Percentiles rank a stretch among this genome's conserved stretches.
Conservation (phyloP, 2,329 filamentous ascomycete genomes). For the Phyllosticta paracitricarpa region DNA sequence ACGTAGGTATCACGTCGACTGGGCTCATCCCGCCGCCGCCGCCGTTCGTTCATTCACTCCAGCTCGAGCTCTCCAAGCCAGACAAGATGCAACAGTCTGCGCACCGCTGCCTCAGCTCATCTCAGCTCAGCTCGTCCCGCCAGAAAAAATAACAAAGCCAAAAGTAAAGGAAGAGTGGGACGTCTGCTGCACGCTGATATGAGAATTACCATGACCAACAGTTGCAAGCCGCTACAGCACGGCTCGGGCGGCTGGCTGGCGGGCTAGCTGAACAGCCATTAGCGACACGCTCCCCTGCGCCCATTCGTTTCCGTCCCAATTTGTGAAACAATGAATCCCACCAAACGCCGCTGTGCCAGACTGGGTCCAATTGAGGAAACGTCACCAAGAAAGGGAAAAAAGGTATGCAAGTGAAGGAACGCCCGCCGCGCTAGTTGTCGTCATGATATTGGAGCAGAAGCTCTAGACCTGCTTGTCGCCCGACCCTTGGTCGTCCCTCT, state of each 20-base stretch:
- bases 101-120: background rate
- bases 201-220: background rate
- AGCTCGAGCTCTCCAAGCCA: too few species aligned
- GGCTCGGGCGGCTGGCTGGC: background rate
- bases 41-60: too few species aligned
- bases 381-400: background rate
- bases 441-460: background rate
- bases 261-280: background rate
- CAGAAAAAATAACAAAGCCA: background rate
- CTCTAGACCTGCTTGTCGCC: background rate
- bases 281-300: background rate
- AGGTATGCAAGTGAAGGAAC: background rate
- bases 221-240: background rate
- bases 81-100: background rate
- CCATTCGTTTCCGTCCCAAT: background rate
- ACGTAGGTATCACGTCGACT: too few species aligned
- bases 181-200: background rate
- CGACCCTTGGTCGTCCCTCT: background rate
- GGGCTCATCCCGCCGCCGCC: too few species aligned
- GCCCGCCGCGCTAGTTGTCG: background rate
- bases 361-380: background rate
- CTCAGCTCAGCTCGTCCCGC: background rate
- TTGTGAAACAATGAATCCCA: background rate
- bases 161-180: background rate
- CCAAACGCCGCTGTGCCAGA: background rate